Base-by-base conservation (phyloP, 306 rosid species). In the Vigna reflexopilosa region DNA sequence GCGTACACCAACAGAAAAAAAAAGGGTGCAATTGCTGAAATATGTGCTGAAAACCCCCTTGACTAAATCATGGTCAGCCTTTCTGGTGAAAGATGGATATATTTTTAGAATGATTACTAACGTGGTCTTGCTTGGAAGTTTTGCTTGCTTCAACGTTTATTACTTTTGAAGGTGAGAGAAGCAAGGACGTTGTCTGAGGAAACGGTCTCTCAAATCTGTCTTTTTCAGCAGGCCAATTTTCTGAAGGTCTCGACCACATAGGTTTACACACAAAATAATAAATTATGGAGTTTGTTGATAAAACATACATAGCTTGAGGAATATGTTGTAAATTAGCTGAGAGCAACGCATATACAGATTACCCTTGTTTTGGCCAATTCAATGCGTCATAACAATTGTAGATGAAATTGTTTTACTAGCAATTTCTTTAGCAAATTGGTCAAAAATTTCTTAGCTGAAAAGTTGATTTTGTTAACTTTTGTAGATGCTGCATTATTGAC, bases 91-190 rank as follows among this genome's bases (percentile, higher is more conserved):
- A 30, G 36, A 34, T 56, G 73, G 74, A 19, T 40, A 73, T 48
- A 24, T 64, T 64, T 70, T 55, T 77, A 70, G 59, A 50, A 44
- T 44, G 22, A 38, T 64, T 38, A 26, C 62, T 20, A n/a, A 34
- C 24, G 59, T 30, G 73, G 59, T 40, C 65, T 67, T 52, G 44
- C 80, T 26, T 59, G 67, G n/a, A 57, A 71, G 48, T 79, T 62
- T 40, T 67, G 70, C 58, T 15, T 66, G 68, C 70, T 5, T 64
- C 48, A 12, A 10, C 38, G 15, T 12, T 66, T 17, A 56, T 71
- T 63, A 52, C 36, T 17, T 30, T 12, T 54, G 67, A 80, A 73
- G 61, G 54, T 34, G 70, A 54, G 70, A 64, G 50, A 45, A 12
- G 16, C 2, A 34, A 61, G 28, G 11, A 55, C 12, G n/a, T 77